Conservation (phyloP, 345 rosid species). For the Brassica nigra region DNA sequence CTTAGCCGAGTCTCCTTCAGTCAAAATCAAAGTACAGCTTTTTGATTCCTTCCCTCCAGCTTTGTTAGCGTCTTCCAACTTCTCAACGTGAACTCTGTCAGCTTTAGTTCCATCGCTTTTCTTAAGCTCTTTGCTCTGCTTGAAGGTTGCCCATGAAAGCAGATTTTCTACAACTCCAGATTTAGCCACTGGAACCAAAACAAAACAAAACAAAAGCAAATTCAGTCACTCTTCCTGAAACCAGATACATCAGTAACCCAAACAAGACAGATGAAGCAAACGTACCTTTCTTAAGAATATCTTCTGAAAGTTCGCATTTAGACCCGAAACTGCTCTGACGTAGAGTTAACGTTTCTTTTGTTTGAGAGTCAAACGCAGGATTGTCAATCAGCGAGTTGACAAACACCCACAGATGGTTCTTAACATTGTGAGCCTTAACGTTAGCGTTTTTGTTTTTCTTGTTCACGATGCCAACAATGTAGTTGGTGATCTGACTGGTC, state of each 20-base stretch:
- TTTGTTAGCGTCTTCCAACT: constrained; percentile 88
- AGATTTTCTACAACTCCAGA: constrained; percentile 78
- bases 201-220: neutral
- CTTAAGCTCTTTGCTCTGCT: constrained; percentile 84
- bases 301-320: constrained; percentile 84
- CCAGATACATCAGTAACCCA: neutral
- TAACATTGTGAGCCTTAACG: constrained; percentile 78
- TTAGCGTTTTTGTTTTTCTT: constrained; percentile 87
- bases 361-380: constrained; percentile 99
- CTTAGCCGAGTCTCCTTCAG: constrained; percentile 99
- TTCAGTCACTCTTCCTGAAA: neutral
- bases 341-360: constrained; percentile 95
- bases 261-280: constrained; percentile 8
- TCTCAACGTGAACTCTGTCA: constrained; percentile 61
- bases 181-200: constrained; percentile 59
- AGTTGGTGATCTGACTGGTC: constrained; percentile 80
- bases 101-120: constrained; percentile 87
- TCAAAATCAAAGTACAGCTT: constrained; percentile 81
- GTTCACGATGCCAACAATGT: constrained; percentile 69
- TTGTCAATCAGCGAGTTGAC: constrained; percentile 96
- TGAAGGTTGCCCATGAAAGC: constrained; percentile 90
- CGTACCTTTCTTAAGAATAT: constrained; percentile 83
- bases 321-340: constrained; percentile 96
- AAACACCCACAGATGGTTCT: constrained; percentile 93
- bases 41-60: constrained; percentile 86